Evolutionary conservation across 352 stramenopile species (phyloP).

Genomic region (Phytophthora citrophthora): DNA sequence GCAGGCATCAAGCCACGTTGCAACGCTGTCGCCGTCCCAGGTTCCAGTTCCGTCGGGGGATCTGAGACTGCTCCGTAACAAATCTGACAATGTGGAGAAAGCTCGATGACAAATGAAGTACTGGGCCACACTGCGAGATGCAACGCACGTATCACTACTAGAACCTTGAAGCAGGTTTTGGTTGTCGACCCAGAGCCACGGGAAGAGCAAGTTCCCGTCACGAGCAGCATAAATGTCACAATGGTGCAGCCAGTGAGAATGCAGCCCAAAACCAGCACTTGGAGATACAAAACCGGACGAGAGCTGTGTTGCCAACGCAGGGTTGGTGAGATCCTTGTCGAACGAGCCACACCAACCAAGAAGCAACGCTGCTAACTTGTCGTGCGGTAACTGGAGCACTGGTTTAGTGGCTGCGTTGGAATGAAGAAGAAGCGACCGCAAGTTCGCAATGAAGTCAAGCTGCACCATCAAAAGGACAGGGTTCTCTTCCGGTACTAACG

Average conservation of each 20-base stretch:
- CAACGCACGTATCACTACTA: not conserved
- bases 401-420: conserved; percentile 15
- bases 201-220: conserved; percentile 30
- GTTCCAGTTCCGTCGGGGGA: conserved; percentile 4
- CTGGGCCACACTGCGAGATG: conserved; percentile 28
- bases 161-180: conserved; percentile 13
- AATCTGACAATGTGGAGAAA: conserved; percentile 34
- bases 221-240: conserved; percentile 52
- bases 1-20: conserved; percentile 67
- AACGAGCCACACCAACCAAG: conserved; percentile 57
- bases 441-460: conserved; percentile 61
- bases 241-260: conserved; percentile 46
- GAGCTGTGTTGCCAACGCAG: conserved; percentile 31
- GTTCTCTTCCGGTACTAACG: conserved; percentile 10
- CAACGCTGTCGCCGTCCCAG: conserved; percentile 23
- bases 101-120: conserved; percentile 35
- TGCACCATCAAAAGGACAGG: conserved; percentile 66
- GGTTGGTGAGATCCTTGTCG: conserved; percentile 35
- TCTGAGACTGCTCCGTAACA: conserved; percentile 32
- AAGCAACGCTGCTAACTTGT: conserved; percentile 34
- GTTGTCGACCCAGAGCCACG: conserved; percentile 64
- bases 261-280: conserved; percentile 17
- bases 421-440: conserved; percentile 35
- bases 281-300: conserved; percentile 37
- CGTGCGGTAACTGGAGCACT: conserved; percentile 23